Evolutionary conservation across 306 rosid genomes (phyloP).

Genomic region (Clitoria ternatea): DNA sequence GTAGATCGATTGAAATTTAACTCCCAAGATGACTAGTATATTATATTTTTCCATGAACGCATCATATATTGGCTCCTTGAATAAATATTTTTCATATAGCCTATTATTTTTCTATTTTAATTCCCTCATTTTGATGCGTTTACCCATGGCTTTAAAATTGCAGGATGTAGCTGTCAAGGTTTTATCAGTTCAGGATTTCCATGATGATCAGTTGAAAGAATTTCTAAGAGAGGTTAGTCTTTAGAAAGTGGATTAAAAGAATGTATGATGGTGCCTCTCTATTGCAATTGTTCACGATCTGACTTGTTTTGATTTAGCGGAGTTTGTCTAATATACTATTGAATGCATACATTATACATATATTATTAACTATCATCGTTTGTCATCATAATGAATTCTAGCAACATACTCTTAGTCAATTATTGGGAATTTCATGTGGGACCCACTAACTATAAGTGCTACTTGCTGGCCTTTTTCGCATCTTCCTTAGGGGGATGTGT

Average conservation of each 20-base stretch:
- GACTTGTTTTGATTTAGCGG: background rate
- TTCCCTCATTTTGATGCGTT: background rate
- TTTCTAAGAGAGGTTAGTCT: constrained; percentile 80
- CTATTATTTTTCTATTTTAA: background rate
- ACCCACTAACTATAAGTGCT: background rate
- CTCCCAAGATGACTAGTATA: background rate
- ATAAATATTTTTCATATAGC: background rate
- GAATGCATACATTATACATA: background rate
- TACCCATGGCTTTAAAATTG: background rate
- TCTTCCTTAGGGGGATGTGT: background rate
- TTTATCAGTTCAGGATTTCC: constrained; percentile 76
- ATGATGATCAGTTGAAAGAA: constrained; percentile 80
- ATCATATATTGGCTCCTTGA: background rate
- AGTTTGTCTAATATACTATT: background rate
- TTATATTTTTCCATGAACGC: background rate
- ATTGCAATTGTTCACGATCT: background rate
- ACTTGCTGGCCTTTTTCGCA: background rate
- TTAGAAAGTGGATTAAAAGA: background rate
- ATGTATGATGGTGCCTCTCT: background rate
- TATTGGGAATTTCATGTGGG: background rate
- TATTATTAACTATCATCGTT: background rate
- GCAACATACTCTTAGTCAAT: background rate
- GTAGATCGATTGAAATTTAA: background rate
- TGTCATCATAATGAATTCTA: background rate
- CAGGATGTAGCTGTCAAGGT: constrained; percentile 99